These are phyloP conservation scores for Limnanthes douglasii DNA, from an alignment of 345 rosid genomes.

Conservation along the genomic window DNA sequence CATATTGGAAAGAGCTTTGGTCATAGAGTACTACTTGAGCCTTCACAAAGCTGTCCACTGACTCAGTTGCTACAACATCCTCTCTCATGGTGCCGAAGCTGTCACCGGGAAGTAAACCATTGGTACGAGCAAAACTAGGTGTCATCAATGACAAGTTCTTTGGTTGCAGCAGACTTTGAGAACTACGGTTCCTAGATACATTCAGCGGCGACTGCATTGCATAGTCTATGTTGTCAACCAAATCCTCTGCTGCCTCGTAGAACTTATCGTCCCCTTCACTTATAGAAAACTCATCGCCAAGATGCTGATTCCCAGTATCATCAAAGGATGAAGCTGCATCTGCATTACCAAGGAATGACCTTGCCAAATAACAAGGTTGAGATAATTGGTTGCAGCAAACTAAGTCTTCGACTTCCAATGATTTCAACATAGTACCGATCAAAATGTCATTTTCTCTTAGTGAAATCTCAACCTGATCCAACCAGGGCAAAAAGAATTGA, in stretches of 20 bases:
- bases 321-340: conserved; percentile 26
- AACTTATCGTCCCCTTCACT: conserved; percentile 86
- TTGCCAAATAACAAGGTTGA: conserved; percentile 59
- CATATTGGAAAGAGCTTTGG: conserved; percentile 52
- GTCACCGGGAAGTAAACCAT: conserved; percentile 66
- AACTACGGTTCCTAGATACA: conserved; percentile 10
- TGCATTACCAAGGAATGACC: conserved; percentile 58
- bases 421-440: conserved; percentile 71
- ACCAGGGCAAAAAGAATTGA: conserved; percentile 9
- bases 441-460: conserved; percentile 66
- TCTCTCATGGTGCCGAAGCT: conserved; percentile 16
- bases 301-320: conserved; percentile 18
- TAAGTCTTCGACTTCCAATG: conserved; percentile 95
- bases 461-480: conserved; percentile 71
- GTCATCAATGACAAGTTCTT: conserved; percentile 29
- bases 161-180: conserved; percentile 9
- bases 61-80: conserved; percentile 23
- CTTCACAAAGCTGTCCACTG: conserved; percentile 83
- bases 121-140: conserved; percentile 54
- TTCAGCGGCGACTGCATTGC: conserved; percentile 12
- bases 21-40: conserved; percentile 77
- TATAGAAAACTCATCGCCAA: conserved; percentile 17
- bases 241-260: conserved; percentile 84
- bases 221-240: conserved; percentile 39
- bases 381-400: conserved; percentile 33